Conservation (phyloP, 768 basidiomycete species). For the Trametes maxima region DNA sequence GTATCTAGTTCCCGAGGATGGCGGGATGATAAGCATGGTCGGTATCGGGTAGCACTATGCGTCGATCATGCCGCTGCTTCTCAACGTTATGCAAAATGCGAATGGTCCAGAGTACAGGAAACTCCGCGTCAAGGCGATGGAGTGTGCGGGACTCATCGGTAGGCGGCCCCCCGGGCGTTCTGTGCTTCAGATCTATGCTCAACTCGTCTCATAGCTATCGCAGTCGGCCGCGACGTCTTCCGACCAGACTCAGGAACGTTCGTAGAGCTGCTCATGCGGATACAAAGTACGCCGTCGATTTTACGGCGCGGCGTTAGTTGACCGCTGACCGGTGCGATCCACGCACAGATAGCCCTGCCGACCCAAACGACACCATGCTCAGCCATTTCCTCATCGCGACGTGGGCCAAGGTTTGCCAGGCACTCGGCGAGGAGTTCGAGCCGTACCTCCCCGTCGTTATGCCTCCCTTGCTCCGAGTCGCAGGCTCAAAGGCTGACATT, state of each 20-base stretch:
- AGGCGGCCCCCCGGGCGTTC: constrained; percentile 22
- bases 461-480: constrained; percentile 73
- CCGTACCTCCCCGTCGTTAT: constrained; percentile 86
- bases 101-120: constrained; percentile 67
- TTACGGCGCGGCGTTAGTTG: not conserved
- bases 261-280: constrained; percentile 69
- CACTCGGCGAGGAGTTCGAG: constrained; percentile 82
- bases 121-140: constrained; percentile 84
- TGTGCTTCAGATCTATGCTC: not conserved
- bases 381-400: constrained; percentile 80
- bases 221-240: constrained; percentile 82
- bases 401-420: constrained; percentile 89
- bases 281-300: constrained; percentile 61
- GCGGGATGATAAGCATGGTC: not conserved
- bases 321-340: not conserved
- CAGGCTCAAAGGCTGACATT: constrained; percentile 80
- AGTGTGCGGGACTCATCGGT: constrained; percentile 89
- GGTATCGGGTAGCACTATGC: constrained; percentile 58
- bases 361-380: constrained; percentile 72
- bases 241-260: constrained; percentile 71
- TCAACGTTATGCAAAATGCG: constrained; percentile 75
- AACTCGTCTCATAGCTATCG: constrained; percentile 60
- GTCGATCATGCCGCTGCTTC: constrained; percentile 77
- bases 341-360: constrained; percentile 59
- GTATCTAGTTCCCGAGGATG: not conserved